A percentile compares a stretch with the other conserved stretches of the same genome.
phyloP scores from a whole-genome alignment of 1,284 basidiomycete species.

The Pseudozyma tsukubaensis region DNA sequence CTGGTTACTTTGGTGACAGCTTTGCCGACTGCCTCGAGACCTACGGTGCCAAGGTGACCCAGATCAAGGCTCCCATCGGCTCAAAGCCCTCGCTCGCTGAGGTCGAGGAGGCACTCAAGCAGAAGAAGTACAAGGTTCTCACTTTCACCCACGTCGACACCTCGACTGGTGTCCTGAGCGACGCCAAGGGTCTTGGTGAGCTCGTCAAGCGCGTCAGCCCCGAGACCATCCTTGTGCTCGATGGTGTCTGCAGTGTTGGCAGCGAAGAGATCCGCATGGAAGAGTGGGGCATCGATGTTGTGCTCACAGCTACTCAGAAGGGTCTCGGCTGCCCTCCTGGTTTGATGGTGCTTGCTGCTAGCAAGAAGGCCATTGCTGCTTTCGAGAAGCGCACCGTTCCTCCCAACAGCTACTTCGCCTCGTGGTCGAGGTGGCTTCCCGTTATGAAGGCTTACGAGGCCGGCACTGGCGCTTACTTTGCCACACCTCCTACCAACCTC shows the following conservation, averaged over 20 bases:
- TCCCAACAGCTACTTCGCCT: slow-evolving; percentile 84
- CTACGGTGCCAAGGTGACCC: slow-evolving; percentile 91
- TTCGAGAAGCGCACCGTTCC: slow-evolving; percentile 79
- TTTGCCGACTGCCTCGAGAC: slow-evolving; percentile 72
- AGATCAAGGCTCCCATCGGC: slow-evolving; percentile 85
- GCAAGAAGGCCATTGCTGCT: slow-evolving; percentile 81
- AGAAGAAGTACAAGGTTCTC: slow-evolving; percentile 87
- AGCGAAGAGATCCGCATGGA: slow-evolving; percentile 95
- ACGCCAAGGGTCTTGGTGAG: slow-evolving; percentile 82
- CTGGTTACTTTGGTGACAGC: slow-evolving; percentile 66
- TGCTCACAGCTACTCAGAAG: slow-evolving; percentile 92
- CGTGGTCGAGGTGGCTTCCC: slow-evolving; percentile 69
- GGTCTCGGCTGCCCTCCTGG: slow-evolving; percentile 96
- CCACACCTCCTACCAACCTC: slow-evolving; percentile 82
- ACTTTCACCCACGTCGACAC: slow-evolving; percentile 88
- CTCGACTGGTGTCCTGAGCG: slow-evolving; percentile 80
- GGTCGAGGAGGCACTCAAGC: slow-evolving; percentile 79
- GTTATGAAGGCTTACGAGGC: slow-evolving; percentile 68
- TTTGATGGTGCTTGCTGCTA: slow-evolving; percentile 85
- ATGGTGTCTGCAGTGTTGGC: slow-evolving; percentile 94
- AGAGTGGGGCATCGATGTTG: slow-evolving; percentile 90
- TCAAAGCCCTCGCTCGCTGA: slow-evolving; percentile 76
- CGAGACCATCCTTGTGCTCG: slow-evolving; percentile 84
- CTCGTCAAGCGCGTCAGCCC: slow-evolving; percentile 84
- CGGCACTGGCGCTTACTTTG: slow-evolving; percentile 65